phyloP scores from a whole-genome alignment of 371 early-diverging fungal species.

The Entomophthora muscae region DNA sequence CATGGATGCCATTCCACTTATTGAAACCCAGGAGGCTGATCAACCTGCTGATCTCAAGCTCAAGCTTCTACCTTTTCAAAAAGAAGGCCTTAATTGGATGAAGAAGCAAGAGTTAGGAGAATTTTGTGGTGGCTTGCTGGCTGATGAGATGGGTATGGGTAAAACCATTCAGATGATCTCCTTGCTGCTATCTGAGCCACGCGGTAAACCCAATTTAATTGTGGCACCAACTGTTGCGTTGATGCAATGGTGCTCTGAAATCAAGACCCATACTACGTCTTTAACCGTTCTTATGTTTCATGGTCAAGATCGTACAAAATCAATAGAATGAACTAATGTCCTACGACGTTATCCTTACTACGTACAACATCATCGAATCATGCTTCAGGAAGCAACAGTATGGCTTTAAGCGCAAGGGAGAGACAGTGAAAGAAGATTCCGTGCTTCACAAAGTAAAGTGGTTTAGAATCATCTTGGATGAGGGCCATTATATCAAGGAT shows the following conservation, averaged over 20 bases:
- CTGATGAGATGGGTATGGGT: conserved; percentile 97
- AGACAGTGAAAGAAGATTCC: conserved; percentile 39
- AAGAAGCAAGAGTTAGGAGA: conserved; percentile 38
- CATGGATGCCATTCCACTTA: conserved; percentile 22
- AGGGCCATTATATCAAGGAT: conserved; percentile 88
- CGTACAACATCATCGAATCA: conserved; percentile 59
- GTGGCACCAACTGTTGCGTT: conserved; percentile 81
- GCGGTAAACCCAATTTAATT: conserved; percentile 59
- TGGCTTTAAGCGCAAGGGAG: conserved; percentile 37
- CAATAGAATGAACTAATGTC: conserved; percentile 24
- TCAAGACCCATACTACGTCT: conserved; percentile 45
- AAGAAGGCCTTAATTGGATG: conserved; percentile 75
- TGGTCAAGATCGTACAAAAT: conserved; percentile 34
- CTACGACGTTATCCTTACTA: conserved; percentile 71
- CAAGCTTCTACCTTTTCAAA: conserved; percentile 77
- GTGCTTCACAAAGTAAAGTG: conserved; percentile 57
- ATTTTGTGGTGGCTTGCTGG: conserved; percentile 19
- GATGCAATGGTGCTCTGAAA: conserved; percentile 76
- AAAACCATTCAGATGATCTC: conserved; percentile 96
- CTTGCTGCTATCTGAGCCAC: conserved; percentile 41
- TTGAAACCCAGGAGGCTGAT: conserved; percentile 21
- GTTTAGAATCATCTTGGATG: conserved; percentile 82
- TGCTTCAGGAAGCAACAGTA: conserved; percentile 51
- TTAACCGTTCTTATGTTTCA: conserved; percentile 52
- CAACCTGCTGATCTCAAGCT: conserved; percentile 56